Base-by-base conservation (phyloP, 2,329 filamentous ascomycete genomes). In the Drechslerella dactyloides region DNA sequence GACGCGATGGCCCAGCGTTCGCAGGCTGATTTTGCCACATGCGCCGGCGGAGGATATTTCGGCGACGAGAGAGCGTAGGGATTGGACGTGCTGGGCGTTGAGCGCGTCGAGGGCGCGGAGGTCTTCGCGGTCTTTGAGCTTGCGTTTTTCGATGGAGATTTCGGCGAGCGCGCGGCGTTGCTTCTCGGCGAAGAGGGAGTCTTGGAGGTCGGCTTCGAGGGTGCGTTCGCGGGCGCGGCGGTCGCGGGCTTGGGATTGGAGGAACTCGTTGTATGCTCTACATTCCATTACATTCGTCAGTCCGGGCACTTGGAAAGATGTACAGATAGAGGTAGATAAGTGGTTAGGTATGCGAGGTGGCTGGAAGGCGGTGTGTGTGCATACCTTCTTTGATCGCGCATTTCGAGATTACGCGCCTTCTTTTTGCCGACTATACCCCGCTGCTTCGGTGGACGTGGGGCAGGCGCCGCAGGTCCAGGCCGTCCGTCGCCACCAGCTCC, bases 341-440 rank as follows among this genome's bases (percentile, higher is more conserved):
- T 30, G 17, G 17, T 50, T 21, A 13, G 48, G 30, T 19, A 5
- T 52, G 46, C 6, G 27, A 15, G 21, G 8, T n/a, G n/a, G n/a
- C n/a, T n/a, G n/a, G n/a, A n/a, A n/a, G n/a, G n/a, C n/a, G n/a
- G n/a, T n/a, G 15, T 53, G 27, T 6, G 15, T 23, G 1, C 40
- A 2, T 55, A 70, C 66, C 66, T 63, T 64, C 68, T 60, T 40
- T 55, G 61, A 55, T 73, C 69, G n/a, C 69, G 58, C 46, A 58
- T 27, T 59, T 73, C 69, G n/a, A 73, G 46, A 42, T 66, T 66
- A 15, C 69, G 56, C 2, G 62, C 62, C 51, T 73, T 73, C 53
- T 73, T 73, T 55, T 73, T 68, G 15, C 63, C 63, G 24, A 73
- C 69, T 44, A 73, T 62, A 15, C 63, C 60, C 50, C 60, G 61